Conservation (phyloP, 352 stramenopile genomes). For the Globisporangium spiculum region DNA sequence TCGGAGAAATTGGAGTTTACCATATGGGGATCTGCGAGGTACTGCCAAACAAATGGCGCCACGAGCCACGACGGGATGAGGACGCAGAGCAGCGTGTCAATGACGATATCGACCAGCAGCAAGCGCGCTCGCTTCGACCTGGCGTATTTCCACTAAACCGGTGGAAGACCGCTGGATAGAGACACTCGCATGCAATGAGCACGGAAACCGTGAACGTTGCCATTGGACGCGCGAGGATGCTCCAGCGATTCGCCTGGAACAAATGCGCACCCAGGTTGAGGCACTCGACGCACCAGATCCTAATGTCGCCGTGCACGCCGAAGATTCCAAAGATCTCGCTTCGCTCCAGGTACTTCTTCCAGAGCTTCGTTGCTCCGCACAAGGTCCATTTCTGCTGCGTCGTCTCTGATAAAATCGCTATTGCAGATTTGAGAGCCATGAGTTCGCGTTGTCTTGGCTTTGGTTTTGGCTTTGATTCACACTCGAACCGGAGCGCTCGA, state of each 20-base stretch:
- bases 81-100: conserved; percentile 7
- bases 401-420: not conserved
- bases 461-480: not conserved
- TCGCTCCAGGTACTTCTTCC: conserved; percentile 6
- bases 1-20: conserved; percentile 8
- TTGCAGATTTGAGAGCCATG: not conserved
- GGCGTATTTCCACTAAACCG: not conserved
- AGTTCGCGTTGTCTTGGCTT: not conserved
- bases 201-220: not conserved
- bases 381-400: not conserved
- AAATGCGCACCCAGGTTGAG: conserved; percentile 13
- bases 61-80: conserved; percentile 12
- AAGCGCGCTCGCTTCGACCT: not conserved
- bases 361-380: not conserved
- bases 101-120: conserved; percentile 7
- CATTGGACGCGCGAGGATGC: not conserved
- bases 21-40: not conserved
- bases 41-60: not conserved
- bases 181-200: conserved; percentile 1
- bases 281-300: conserved; percentile 12
- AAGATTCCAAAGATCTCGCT: conserved; percentile 10
- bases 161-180: conserved; percentile 12
- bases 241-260: conserved; percentile 10
- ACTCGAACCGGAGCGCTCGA: conserved; percentile 8
- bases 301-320: conserved; percentile 8